phyloP scores from a whole-genome alignment of 2,329 filamentous ascomycete species.

The Alternaria atra region DNA sequence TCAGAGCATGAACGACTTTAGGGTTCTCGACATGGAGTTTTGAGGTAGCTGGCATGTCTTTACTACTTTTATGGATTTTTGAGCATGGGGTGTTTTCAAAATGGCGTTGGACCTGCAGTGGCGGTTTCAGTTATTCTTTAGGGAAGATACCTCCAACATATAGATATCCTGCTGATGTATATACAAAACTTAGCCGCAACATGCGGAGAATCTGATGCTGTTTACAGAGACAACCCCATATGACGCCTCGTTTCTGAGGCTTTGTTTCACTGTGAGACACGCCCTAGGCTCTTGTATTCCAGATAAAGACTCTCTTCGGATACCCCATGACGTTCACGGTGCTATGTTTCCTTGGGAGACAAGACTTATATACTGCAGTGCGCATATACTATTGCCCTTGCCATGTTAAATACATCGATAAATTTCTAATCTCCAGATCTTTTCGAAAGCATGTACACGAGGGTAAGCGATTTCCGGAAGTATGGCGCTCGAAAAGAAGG shows the following conservation, averaged over 20 bases:
- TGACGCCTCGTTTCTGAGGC: not conserved
- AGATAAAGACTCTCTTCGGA: not conserved
- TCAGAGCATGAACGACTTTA: not conserved
- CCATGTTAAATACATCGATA: too few species aligned
- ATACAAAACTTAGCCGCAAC: not conserved
- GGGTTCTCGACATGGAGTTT: not conserved
- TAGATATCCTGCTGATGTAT: conserved; percentile 1
- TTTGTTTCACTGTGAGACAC: not conserved
- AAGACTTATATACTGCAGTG: too few species aligned
- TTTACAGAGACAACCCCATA: not conserved
- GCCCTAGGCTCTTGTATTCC: not conserved
- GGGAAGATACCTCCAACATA: not conserved
- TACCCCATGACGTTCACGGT: not conserved
- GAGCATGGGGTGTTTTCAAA: not conserved
- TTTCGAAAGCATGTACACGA: too few species aligned
- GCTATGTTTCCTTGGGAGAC: too few species aligned
- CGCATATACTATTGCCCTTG: too few species aligned
- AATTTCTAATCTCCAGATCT: too few species aligned
- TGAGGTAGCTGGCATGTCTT: not conserved
- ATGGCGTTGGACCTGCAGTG: not conserved
- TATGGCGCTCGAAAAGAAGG: too few species aligned
- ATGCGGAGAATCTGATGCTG: not conserved
- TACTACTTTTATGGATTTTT: not conserved
- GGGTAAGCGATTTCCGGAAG: too few species aligned
- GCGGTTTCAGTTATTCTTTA: not conserved